These are phyloP conservation scores for Pythium dissimile DNA, from an alignment of 352 stramenopile species.

Conservation along the genomic window DNA sequence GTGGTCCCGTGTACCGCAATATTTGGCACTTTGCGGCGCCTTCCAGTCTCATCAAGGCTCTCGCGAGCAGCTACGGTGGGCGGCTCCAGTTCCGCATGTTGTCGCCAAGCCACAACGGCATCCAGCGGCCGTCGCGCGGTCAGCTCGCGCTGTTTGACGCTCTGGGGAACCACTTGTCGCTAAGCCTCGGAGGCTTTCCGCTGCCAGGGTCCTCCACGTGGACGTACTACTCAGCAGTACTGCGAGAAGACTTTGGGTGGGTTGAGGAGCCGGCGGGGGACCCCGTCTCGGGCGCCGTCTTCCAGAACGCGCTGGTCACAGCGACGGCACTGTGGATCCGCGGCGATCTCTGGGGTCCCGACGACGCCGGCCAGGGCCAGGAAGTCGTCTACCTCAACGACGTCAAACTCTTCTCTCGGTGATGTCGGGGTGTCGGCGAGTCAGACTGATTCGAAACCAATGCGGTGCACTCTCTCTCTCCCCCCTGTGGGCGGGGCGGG, in stretches of 20 bases:
- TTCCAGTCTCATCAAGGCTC: conserved; percentile 20
- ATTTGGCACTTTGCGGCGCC: conserved; percentile 66
- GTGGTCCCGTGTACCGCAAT: conserved; percentile 60
- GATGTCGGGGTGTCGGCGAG: neutral
- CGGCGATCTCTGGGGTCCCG: conserved; percentile 60
- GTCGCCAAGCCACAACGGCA: conserved; percentile 64
- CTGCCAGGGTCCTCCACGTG: conserved; percentile 37
- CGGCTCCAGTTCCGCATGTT: conserved; percentile 70
- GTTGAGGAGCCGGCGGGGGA: conserved; percentile 47
- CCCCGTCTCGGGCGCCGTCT: conserved; percentile 24
- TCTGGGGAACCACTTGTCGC: conserved; percentile 32
- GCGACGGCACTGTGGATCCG: conserved; percentile 53
- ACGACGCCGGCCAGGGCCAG: conserved; percentile 40
- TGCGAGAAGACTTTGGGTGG: conserved; percentile 79
- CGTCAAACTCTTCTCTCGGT: conserved; percentile 40
- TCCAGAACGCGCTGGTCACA: conserved; percentile 29
- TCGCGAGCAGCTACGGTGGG: conserved; percentile 51
- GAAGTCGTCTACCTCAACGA: conserved; percentile 78
- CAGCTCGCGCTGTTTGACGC: conserved; percentile 49
- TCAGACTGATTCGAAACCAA: neutral
- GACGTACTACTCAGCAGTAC: conserved; percentile 59
- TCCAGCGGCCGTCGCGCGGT: conserved; percentile 40
- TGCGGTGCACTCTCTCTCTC: too few species aligned
- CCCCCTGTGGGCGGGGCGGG: too few species aligned
- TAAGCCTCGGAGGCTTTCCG: conserved; percentile 49